Base-by-base conservation (phyloP, 192 early-diverging fungal species). In the Lobosporangium transversale region DNA sequence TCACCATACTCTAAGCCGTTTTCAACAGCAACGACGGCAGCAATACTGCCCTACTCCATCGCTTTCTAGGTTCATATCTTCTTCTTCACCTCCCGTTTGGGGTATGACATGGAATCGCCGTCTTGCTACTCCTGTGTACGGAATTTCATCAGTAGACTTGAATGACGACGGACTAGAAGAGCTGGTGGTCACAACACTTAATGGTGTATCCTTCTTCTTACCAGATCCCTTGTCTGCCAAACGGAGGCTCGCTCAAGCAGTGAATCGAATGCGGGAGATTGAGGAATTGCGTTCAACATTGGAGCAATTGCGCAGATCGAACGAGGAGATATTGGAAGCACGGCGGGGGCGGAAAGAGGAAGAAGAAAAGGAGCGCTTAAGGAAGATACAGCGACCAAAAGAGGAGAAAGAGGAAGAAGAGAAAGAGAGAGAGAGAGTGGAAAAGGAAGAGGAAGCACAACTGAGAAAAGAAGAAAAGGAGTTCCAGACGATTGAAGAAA, bases 91-190 rank as follows among this genome's bases (percentile, higher is more conserved):
- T 50, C 42, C 50, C n/a, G 15, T 35, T 37, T 32, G 32, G 3
- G 65, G 81, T 15, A 81, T 88, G 50, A 53, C 83, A 27, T 86
- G 83, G 85, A 80, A 83, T 47, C 66, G 80, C 32, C 78, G 80
- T 20, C 85, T 86, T 67, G 81, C 80, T 9, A 81, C 86, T 52
- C 87, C 87, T 1, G 78, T 88, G 15, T 88, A 88, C 58, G 71
- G 83, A 2, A 82, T 88, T 20, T 42, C 55, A 0, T 67, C 76
- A 37, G 62, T 83, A 10, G 85, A 88, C 75, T 33, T 88, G 29
- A 88, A 88, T 29, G 63, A 81, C 33, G 84, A 88, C 64, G 81
- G 85, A 35, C 37, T 86, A 9, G 80, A 86, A 42, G 87, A 88
- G 40, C 59, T 88, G 1, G 75, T 88, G 23, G 70, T 88, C 4